Base-by-base conservation (phyloP, 78 protist genomes). In the Bigelowiella natans region DNA sequence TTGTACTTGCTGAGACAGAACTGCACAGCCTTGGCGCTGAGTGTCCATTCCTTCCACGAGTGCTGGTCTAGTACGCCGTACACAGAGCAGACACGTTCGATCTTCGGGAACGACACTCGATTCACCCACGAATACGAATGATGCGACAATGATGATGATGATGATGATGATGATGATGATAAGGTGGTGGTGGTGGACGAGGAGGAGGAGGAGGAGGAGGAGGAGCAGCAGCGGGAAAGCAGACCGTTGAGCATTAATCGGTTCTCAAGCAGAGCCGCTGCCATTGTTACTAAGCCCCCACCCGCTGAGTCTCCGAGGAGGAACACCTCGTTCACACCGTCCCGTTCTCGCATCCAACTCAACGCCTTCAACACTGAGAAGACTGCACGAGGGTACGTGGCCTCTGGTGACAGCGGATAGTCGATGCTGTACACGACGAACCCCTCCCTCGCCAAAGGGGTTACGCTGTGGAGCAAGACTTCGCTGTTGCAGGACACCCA, bases 271-370 rank as follows among this genome's bases (percentile, higher is more conserved):
- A 90, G 18, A 18, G 94, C 91, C 34, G 92, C 92, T 1, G 89
- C 90, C 90, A 93, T 63, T 26, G 93, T 90, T 0, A 64, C 90
- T 29, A 93, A 85, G 39, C 86, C 90, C 18, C 93, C 94, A 1
- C 94, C 94, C n/a, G 94, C 94, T 26, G 94, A 93, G 86, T 93
- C 94, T 0, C 94, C 94, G 3, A 89, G 86, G 29, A 93, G 0
- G 37, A 36, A 36, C 26, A 93, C 73, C 29, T 29, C 28, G 1
- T 34, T 0, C 2, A 85, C 29, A 28, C 83, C 83, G 36, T 40
- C 37, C 31, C 34, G 39, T 39, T 40, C 7, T n/a, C 36, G 11
- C 83, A 90, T 7, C 82, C 82, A 73, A 1, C 7, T 39, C 1
- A 93, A 3, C 1, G 90, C 36, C 28, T 83, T 2, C 26, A 93